Base-by-base conservation (phyloP, 768 basidiomycete genomes). In the Tulasnella sp. region DNA sequence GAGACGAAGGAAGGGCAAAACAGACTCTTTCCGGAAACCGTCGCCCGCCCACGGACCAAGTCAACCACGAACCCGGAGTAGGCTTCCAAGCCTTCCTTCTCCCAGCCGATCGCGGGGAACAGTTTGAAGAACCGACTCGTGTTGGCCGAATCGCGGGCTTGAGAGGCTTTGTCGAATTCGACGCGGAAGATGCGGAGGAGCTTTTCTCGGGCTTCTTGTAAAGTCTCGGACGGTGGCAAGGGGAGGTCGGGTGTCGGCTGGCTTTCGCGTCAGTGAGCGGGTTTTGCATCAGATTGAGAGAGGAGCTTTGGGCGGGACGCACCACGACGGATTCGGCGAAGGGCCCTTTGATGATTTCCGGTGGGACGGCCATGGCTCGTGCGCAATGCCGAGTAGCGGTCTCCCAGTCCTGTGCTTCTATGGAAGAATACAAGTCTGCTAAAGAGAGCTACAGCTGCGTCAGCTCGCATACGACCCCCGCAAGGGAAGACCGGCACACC, bases 101-200 rank as follows among this genome's bases (percentile, higher is more conserved):
- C 95, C 86, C 94, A 97, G 6, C 94, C 94, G 68, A 99, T 95
- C 3, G 89, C 89, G 4, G 97, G 97, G 80, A 98, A 99, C 2
- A 99, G 83, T 79, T 98, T 95, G 85, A 99, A 99, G 81, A 92
- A 98, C 14, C 97, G 88, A 76, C 89, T 95, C 1, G 92, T 95
- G 0, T 89, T 89, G 16, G 89, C 89, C 32, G 94, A 90, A 80
- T 98, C 94, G 34, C 92, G 86, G 16, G 87, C 85, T 26, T 83
- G 84, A 5, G 94, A 93, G 0, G 96, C 97, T 71, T 88, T 83
- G 52, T 88, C 86, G 78, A 99, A 99, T 67, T 90, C 86, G n/a
- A 82, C 82, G 37, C 84, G 84, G 80, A 98, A 98, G 40, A 91
- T 86, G 12, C 84, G 80, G 12, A 98, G 84, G 7, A 99, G 86